Base-by-base conservation (phyloP, 1,284 basidiomycete genomes). In the Papiliotrema laurentii region DNA sequence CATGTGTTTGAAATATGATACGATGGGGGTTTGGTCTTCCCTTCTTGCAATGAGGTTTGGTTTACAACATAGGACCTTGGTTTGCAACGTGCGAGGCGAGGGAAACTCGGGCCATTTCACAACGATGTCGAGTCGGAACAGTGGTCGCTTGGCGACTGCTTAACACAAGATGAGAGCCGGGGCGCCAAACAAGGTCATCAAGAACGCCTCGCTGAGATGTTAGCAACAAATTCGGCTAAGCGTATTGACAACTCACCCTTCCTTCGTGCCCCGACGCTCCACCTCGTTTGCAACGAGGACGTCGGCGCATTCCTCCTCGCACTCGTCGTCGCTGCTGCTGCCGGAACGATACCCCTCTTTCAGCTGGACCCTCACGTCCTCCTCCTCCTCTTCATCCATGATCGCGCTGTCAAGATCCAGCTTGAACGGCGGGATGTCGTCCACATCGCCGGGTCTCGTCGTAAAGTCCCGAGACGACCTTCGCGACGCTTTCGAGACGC, bases 161-260 rank as follows among this genome's bases (percentile, higher is more conserved):
- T 28, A 45, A 16, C 35, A 60, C 56, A 72, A 43, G 53, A 74
- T 66, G 31, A 74, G 55, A 22, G 64, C 66, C 4, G 68, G 64
- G 50, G 64, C 63, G 25, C 67, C 71, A 43, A 68, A 62, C 33
- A 74, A 41, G 6, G 61, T 66, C 57, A 73, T 63, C 38, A 71
- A 50, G 55, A 71, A 73, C 1, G 56, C 60, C 25, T 53, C 51
- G 22, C 69, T 69, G 44, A 18, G n/a, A 27, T 34, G 48, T 45
- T 46, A 50, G 47, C 45, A 13, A 14, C 19, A 31, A 4, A 13
- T 43, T 34, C 16, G 40, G 9, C 21, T 9, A 44, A 28, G 38
- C 25, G 38, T 5, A 47, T n/a, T 5, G 18, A 25, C 28, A 21
- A 58, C 68, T 65, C 51, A 68, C 62, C 65, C 69, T 54, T 72